Conservation (phyloP, 208 protist species). For the Kentomonas sorsogonicus region DNA sequence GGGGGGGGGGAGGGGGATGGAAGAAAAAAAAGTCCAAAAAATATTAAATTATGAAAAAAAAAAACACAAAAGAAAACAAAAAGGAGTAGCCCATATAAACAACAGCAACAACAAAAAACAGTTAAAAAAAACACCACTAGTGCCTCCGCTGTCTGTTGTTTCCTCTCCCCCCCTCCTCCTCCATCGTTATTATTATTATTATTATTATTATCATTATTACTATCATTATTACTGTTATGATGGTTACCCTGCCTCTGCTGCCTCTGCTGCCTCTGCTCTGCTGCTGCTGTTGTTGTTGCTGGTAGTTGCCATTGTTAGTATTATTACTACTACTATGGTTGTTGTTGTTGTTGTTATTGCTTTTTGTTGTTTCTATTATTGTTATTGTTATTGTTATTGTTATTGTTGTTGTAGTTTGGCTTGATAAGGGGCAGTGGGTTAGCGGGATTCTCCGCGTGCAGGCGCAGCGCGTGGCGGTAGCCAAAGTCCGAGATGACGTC, state of each 20-base stretch:
- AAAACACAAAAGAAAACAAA: conserved; percentile 8
- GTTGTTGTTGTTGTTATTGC: background rate
- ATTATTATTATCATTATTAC: no score
- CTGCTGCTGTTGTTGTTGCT: no score
- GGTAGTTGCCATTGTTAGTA: no score
- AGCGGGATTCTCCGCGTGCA: conserved; percentile 49
- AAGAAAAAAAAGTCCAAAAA: no score
- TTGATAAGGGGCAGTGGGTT: conserved; percentile 34
- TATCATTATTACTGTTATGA: no score
- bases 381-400: conserved; percentile 1
- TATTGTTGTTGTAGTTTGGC: background rate
- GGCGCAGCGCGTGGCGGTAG: conserved; percentile 40
- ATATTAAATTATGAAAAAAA: background rate
- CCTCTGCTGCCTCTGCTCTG: no score
- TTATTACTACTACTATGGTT: no score
- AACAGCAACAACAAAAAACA: background rate
- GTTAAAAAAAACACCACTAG: background rate
- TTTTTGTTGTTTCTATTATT: conserved; percentile 8
- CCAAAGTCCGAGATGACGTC: conserved; percentile 60
- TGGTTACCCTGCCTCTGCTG: no score
- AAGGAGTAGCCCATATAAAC: background rate
- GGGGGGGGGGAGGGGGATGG: background rate
- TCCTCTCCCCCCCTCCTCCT: no score
- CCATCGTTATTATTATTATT: no score
- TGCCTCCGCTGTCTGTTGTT: no score